Base-by-base conservation (phyloP, 768 basidiomycete species). In the Rhodotorula graminis region DNA sequence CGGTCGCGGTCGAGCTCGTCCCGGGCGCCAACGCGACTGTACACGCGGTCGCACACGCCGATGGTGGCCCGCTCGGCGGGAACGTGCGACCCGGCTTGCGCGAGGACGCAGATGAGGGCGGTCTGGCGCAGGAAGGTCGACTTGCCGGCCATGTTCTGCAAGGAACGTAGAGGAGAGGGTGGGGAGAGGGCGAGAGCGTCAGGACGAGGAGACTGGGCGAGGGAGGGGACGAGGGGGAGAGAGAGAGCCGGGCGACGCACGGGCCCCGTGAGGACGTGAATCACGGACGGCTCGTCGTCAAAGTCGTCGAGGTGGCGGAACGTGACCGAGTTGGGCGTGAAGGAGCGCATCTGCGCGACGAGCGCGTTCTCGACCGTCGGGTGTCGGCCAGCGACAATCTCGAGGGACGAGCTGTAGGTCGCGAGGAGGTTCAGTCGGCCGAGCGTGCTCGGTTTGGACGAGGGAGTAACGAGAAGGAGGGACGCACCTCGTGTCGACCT, bases 1-100 rank as follows among this genome's bases (percentile, higher is more conserved):
- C 92, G 83, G 79, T 96, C 93, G 65, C 90, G 86, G 81, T 92
- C 96, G 42, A 99, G 82, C 78, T 99, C 94, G 77, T 99, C 95
- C 79, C 91, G 89, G 4, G 96, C 95, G 0, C 95, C 96, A 21
- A 99, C 86, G 61, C 95, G 86, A n/a, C 92, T 92, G 81, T 96
- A 97, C 14, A 99, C 82, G 75, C 87, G 89, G 81, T 99, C 95
- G 16, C 95, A 88, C 27, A 97, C 84, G 18, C 96, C 93, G 57
- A 98, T 82, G 46, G 82, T 82, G 0, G 92, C 96, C 37, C 81
- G 80, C 71, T 90, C 88, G 33, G 95, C 95, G 2, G 95, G 96
- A 0, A 99, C 94, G 80, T 90, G 98, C 23, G 90, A 92, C 11
- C 95, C 95, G 19, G 88, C 86, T 80, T 99, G 95, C 2, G 93